These are phyloP conservation scores for Apophysomyces ossiformis DNA, from an alignment of 371 early-diverging fungal species.

Conservation along the genomic window DNA sequence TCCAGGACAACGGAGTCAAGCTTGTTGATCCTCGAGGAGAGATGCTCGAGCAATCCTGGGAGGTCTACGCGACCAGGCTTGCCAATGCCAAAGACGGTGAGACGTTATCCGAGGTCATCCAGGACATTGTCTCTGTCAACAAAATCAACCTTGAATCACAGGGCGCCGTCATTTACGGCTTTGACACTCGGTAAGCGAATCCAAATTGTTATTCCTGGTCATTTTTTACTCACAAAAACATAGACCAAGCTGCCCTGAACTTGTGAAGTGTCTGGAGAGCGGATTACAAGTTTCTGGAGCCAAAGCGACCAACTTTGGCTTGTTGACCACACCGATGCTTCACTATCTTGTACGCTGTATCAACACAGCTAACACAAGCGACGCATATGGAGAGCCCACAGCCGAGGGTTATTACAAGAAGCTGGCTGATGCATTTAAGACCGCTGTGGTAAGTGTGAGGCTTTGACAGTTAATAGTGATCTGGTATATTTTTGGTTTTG, in stretches of 20 bases:
- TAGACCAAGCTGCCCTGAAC: slow-evolving; percentile 84
- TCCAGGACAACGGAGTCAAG: slow-evolving; percentile 99
- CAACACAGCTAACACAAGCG: slow-evolving; percentile 76
- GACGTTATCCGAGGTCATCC: slow-evolving; percentile 62
- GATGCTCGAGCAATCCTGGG: slow-evolving; percentile 98
- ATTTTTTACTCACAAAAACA: not conserved
- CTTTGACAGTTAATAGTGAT: not conserved
- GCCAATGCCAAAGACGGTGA: slow-evolving; percentile 89
- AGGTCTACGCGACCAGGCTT: slow-evolving; percentile 87
- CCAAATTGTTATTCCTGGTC: slow-evolving; percentile 9
- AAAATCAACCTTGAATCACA: slow-evolving; percentile 73
- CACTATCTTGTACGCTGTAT: slow-evolving; percentile 95
- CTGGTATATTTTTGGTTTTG: not conserved
- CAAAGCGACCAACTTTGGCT: slow-evolving; percentile 79
- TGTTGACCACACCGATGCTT: slow-evolving; percentile 97
- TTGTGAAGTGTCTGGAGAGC: slow-evolving; percentile 81
- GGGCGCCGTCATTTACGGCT: slow-evolving; percentile 80
- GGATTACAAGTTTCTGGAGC: slow-evolving; percentile 82
- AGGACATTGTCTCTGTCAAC: slow-evolving; percentile 68
- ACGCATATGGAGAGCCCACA: slow-evolving; percentile 92
- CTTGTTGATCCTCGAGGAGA: slow-evolving; percentile 99
- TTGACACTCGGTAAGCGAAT: slow-evolving; percentile 86
- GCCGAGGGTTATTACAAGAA: slow-evolving; percentile 93
- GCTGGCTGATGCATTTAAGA: slow-evolving; percentile 81
- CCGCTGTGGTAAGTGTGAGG: slow-evolving; percentile 69